Conservation (phyloP, 106 monocot species). For the Dioscorea alata region DNA sequence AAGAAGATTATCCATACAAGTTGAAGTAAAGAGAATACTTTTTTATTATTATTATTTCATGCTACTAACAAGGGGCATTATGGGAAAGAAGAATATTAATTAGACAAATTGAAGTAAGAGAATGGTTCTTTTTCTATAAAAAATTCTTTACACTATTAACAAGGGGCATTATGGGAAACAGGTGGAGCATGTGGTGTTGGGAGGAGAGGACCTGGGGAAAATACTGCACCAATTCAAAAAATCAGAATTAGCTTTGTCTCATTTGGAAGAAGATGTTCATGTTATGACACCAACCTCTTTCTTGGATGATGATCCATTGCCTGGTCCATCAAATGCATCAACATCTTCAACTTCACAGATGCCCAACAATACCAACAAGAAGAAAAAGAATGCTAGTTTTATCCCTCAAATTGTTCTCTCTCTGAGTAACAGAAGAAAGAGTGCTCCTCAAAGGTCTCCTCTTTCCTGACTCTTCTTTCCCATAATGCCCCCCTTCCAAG, state of each 20-base stretch:
- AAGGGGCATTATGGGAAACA: constrained; percentile 5
- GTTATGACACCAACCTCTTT: constrained; percentile 51
- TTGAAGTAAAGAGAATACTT: too few species aligned
- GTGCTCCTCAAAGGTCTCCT: constrained; percentile 79
- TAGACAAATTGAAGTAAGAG: too few species aligned
- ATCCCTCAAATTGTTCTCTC: constrained; percentile 69
- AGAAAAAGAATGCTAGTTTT: constrained; percentile 20
- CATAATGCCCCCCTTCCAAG: too few species aligned
- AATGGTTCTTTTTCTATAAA: too few species aligned
- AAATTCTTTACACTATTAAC: too few species aligned
- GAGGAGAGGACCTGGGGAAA: constrained; percentile 69
- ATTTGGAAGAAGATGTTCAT: constrained; percentile 49
- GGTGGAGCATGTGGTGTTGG: constrained; percentile 77
- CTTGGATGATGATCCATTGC: constrained; percentile 50
- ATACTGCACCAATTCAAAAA: constrained; percentile 58
- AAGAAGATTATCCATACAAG: too few species aligned
- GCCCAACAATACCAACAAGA: too few species aligned
- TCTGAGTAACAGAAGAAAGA: constrained; percentile 70
- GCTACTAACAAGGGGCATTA: too few species aligned
- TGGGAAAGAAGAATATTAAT: too few species aligned
- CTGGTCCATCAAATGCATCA: too few species aligned
- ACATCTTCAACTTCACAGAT: too few species aligned
- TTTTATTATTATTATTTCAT: too few species aligned
- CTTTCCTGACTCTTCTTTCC: constrained; percentile 27
- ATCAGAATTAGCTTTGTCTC: constrained; percentile 48